A percentile compares a stretch with the other conserved stretches of the same genome.
Evolutionary conservation across 306 rosid species (phyloP).

Genomic region (peach (Prunus persica)): Prunus_persica_NCBIv2 NC_034009.1:12612001-12612500

Average conservation of each 20-base stretch:
- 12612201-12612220: not conserved
- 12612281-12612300: not conserved
- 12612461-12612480: not conserved
- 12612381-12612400: not conserved
- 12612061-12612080: slow-evolving; percentile 81
- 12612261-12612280: not conserved
- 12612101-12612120: slow-evolving; percentile 91
- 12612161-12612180: slow-evolving; percentile 15
- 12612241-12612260: not conserved
- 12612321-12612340: not conserved
- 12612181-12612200: not conserved
- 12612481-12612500: not conserved
- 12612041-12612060: slow-evolving; percentile 74
- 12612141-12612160: slow-evolving; percentile 5
- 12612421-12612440: not conserved
- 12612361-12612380: not conserved
- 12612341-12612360: not conserved
- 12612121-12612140: slow-evolving; percentile 80
- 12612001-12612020: slow-evolving; percentile 83
- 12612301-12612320: not conserved
- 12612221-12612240: not conserved
- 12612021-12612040: slow-evolving; percentile 83
- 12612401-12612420: not conserved
- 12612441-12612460: not conserved
- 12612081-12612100: slow-evolving; percentile 74